Evolutionary conservation across 306 rosid genomes (phyloP).

Genomic region (Cucurbita ficifolia): DNA sequence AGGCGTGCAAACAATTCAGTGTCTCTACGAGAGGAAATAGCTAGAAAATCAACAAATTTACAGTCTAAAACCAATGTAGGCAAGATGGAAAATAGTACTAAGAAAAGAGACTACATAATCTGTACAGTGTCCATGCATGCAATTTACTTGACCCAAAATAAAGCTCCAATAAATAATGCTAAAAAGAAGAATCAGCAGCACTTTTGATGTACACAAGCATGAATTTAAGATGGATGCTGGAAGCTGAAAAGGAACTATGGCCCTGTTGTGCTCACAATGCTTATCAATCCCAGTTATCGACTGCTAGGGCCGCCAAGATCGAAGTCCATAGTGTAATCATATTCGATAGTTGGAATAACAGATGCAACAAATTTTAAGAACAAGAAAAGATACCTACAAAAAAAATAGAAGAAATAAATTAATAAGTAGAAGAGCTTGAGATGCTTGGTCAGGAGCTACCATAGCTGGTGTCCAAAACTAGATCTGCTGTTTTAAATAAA

Average conservation of each 20-base stretch:
- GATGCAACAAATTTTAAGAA: slow-evolving; percentile 96
- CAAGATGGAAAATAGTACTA: neutral
- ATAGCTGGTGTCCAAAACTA: neutral
- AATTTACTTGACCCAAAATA: neutral
- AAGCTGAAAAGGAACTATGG: neutral
- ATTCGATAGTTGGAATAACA: slow-evolving; percentile 92
- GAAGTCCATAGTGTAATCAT: slow-evolving; percentile 93
- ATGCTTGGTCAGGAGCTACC: neutral
- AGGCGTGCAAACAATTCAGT: no score
- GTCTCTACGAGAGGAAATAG: neutral
- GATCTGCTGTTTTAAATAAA: neutral
- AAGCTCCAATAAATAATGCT: neutral
- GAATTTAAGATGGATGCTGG: neutral
- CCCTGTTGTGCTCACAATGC: neutral
- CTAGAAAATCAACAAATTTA: neutral
- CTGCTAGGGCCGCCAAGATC: slow-evolving; percentile 89
- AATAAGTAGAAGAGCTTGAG: neutral
- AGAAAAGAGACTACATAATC: neutral
- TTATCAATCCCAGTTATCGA: slow-evolving; percentile 14
- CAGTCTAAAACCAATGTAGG: neutral
- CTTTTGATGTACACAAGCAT: neutral
- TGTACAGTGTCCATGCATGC: neutral
- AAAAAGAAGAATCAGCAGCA: neutral
- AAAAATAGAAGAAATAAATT: neutral
- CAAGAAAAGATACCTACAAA: slow-evolving; percentile 72